Conservation (phyloP, 345 rosid genomes). For the Citrus inodora region DNA sequence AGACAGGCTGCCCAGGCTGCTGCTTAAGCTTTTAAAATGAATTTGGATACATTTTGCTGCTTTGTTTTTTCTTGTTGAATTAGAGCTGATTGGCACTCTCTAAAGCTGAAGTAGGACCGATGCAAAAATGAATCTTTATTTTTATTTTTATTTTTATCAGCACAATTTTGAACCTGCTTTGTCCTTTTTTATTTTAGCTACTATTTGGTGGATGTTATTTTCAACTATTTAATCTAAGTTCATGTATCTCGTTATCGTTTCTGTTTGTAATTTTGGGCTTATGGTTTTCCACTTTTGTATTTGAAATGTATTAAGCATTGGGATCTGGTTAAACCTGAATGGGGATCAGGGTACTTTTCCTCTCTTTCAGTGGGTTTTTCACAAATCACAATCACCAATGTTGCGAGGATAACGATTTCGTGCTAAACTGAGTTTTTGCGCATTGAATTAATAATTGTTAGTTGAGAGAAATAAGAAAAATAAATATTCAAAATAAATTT, state of each 20-base stretch:
- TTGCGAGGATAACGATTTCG: fast-evolving
- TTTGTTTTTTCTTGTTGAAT: not conserved
- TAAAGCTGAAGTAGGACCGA: not conserved
- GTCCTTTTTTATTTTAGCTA: not conserved
- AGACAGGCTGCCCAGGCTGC: conserved; percentile 61
- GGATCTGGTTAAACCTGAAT: no score
- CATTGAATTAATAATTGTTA: no score
- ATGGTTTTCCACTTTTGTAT: not conserved
- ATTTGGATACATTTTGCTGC: not conserved
- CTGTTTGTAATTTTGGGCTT: not conserved
- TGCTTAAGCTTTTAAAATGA: conserved; percentile 14
- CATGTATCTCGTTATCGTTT: not conserved
- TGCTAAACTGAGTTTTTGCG: no score
- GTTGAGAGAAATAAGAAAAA: no score
- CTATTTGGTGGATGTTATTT: not conserved
- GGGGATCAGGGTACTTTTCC: no score
- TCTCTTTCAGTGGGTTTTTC: no score
- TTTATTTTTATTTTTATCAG: not conserved
- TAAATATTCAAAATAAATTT: no score
- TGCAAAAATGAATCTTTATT: not conserved
- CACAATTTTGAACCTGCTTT: conserved; percentile 10
- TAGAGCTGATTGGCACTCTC: conserved; percentile 1
- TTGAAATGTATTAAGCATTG: no score
- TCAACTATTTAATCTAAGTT: not conserved
- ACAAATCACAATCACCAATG: no score